phyloP scores from a whole-genome alignment of 2,329 filamentous ascomycete genomes.

The Clonostachys sp. region DNA sequence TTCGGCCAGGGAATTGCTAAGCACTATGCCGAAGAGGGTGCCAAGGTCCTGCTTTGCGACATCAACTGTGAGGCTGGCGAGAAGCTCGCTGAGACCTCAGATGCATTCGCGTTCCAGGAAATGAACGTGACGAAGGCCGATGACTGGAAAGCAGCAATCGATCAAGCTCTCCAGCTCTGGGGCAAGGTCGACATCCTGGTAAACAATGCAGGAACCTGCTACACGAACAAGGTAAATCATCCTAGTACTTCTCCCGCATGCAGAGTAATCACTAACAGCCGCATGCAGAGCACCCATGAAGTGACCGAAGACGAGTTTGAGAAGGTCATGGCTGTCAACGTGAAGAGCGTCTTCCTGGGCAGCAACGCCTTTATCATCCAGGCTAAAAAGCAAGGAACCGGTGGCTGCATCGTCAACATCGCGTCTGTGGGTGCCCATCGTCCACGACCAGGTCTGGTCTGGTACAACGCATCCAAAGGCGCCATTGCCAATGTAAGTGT shows the following conservation, averaged over 20 bases:
- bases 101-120: conserved; percentile 51
- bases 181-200: conserved; percentile 23
- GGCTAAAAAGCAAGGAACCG: conserved; percentile 61
- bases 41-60: conserved; percentile 70
- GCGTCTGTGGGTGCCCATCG: conserved; percentile 71
- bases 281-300: conserved; percentile 13
- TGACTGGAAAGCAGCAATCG: not conserved
- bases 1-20: conserved; percentile 79
- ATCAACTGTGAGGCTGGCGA: conserved; percentile 66
- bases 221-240: not conserved
- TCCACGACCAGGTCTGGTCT: conserved; percentile 70
- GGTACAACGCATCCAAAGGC: conserved; percentile 80
- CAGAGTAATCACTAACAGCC: too few species aligned
- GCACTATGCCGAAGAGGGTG: conserved; percentile 73
- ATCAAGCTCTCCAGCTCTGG: conserved; percentile 12
- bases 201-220: conserved; percentile 19
- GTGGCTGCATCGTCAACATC: conserved; percentile 54
- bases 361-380: conserved; percentile 71
- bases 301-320: conserved; percentile 76
- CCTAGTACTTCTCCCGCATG: too few species aligned
- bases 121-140: not conserved
- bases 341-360: conserved; percentile 82
- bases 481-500: conserved; percentile 46
- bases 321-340: conserved; percentile 75
- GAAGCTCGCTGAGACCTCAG: not conserved